Conservation (phyloP, 257 asterid species). For the Catharanthus roseus region DNA sequence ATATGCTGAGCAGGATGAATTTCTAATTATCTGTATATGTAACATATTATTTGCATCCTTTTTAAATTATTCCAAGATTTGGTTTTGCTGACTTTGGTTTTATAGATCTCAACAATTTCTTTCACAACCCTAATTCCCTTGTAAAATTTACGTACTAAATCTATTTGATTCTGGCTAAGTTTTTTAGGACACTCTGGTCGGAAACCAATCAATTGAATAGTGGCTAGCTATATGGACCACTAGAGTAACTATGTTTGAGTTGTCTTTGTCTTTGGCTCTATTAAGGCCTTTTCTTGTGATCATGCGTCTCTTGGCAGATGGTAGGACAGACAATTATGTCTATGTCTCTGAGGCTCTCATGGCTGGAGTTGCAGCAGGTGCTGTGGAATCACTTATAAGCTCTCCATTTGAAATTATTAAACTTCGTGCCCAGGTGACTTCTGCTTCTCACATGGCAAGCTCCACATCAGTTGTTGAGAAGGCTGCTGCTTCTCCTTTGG, state of each 20-base stretch:
- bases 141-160: neutral
- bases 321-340: constrained; percentile 44
- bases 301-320: constrained; percentile 41
- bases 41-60: neutral
- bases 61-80: neutral
- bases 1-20: neutral
- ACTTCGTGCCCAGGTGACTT: constrained; percentile 84
- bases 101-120: neutral
- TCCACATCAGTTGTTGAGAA: constrained; percentile 37
- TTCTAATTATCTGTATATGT: neutral
- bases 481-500: constrained; percentile 42
- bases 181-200: neutral
- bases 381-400: constrained; percentile 35
- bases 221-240: neutral
- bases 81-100: neutral
- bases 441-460: constrained; percentile 54
- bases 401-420: constrained; percentile 79
- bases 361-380: constrained; percentile 85
- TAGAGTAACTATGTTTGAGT: neutral
- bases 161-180: neutral
- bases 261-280: neutral
- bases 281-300: neutral
- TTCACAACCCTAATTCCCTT: neutral
- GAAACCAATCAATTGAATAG: neutral
- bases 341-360: constrained; percentile 67